Conservation (phyloP, 164 flowering plant genomes). For the Nelumbo lutea region DNA sequence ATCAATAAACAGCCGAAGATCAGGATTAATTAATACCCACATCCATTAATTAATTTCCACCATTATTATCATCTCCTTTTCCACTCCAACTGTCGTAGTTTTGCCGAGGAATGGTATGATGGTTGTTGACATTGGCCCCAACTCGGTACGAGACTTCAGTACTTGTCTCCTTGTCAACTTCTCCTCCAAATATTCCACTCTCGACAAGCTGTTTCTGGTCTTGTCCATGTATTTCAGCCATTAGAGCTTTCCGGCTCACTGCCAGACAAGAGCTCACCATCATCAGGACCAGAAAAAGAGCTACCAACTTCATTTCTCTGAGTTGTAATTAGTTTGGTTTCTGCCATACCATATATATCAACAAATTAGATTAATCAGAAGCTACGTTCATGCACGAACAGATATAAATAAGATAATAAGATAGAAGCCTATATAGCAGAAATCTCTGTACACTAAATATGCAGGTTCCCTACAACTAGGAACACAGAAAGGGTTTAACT, state of each 20-base stretch:
- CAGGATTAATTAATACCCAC: not conserved
- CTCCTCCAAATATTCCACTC: not conserved
- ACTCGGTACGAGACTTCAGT: not conserved
- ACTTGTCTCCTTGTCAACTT: not conserved
- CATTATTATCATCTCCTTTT: not conserved
- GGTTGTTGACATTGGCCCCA: not conserved
- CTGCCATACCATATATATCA: no score
- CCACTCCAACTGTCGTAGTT: constrained; percentile 5
- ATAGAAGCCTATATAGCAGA: no score
- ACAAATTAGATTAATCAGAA: no score
- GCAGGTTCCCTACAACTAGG: no score
- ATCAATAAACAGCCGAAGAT: no score
- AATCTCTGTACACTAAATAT: no score
- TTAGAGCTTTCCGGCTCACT: constrained; percentile 1
- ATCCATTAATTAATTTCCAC: not conserved
- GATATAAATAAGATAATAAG: no score
- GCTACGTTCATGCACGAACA: no score
- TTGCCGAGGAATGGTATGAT: constrained; percentile 12
- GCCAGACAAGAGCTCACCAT: constrained; percentile 16
- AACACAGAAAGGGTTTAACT: no score
- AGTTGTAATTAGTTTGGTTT: no score
- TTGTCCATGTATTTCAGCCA: not conserved
- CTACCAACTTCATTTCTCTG: constrained; percentile 15
- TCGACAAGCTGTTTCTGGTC: not conserved
- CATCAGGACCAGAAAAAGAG: constrained; percentile 14